Evolutionary conservation across 1,284 basidiomycete genomes (phyloP), one percentile per base, ranked within the genome.

Genomic region (Ustilago tritici): DNA sequence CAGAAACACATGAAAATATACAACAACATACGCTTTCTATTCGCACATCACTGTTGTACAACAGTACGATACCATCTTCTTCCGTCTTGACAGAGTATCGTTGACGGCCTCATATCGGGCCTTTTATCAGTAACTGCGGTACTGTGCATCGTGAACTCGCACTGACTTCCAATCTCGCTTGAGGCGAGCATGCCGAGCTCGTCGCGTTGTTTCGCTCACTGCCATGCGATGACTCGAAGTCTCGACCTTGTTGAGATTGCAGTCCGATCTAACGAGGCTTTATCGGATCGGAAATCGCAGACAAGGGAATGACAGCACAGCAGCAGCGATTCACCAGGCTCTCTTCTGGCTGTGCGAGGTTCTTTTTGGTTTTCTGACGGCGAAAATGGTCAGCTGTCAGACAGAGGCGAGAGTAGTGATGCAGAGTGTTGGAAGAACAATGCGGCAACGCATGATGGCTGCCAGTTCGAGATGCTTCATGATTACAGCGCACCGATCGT

Each of bases 401-500:
- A 17, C 43, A 19, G 7, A 46, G 19, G 43, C 43, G 43, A 46
- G 4, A 7, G 40, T 17, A 41, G 40, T 41, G 40, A 6, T 5
- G 40, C 23, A 41, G 40, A 41, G 40, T 3, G 23, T 28, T 28
- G 14, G n/a, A 46, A 46, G n/a, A 28, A 32, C 49, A 34, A 52
- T 52, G 47, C 47, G 47, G 17, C 34, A 34, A 35, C 28, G n/a
- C 52, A 54, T 54, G 35, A 52, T 52, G 14, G 17, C 31, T 54
- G 52, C 52, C 17, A 54, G 52, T 36, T 54, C 52, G 32, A 34
- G 50, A 34, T 53, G 4, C 4, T 53, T 34, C 34, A 31, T 11
- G 28, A 53, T 49, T 46, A 46, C n/a, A 52, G 28, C 14, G 32
- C 49, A 31, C 49, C 52, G n/a, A 34, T 54, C 52, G 34, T 34